Base-by-base conservation (phyloP, 2,329 filamentous ascomycete species). In the Xylaria sp. region DNA sequence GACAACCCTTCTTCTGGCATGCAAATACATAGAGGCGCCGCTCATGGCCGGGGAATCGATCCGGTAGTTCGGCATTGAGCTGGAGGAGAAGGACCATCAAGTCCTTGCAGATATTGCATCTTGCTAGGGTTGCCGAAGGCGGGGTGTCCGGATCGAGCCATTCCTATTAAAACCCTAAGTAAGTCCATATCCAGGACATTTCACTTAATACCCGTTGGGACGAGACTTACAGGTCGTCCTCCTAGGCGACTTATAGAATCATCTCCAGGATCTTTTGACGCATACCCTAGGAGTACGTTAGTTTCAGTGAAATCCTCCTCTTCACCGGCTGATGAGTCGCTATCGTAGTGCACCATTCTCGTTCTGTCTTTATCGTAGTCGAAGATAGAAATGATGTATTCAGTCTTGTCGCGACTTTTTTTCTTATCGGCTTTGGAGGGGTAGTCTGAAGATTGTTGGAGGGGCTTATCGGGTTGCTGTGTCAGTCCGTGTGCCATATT, bases 201-300 rank as follows among this genome's bases (percentile, higher is more conserved):
- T 17, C 33, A 10, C 10, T 44, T 17, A 54, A 40, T 60, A 65
- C 64, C 44, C 28, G 31, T 4, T 15, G 59, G 28, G 28, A 38
- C 38, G 59, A 20, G 83, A 67, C 90, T 75, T 90, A 97, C 95
- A 61, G 96, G 93, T 75, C 85, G 86, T 63, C 96, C 96, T 73
- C 96, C 96, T 11, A 99, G 84, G 73, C 95, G 93, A 80, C 93
- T 97, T 77, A 97, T 91, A 13, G 88, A 87, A 79, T 99, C 95
- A 71, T 93, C 90, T 64, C 90, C 91, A 15, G 89, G 83, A 64
- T 97, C 93, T 77, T 90, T 89, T 1, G 92, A 92, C 3, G 93
- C 92, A 79, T 97, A 99, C 4, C 96, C 96, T 13, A 99, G 87
- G 1, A 97, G 88, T 2, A 97, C 94, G 73, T 92, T 93, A 6